These are phyloP conservation scores for Trametopsis cervina DNA, from an alignment of 768 basidiomycete species.

Conservation along the genomic window DNA sequence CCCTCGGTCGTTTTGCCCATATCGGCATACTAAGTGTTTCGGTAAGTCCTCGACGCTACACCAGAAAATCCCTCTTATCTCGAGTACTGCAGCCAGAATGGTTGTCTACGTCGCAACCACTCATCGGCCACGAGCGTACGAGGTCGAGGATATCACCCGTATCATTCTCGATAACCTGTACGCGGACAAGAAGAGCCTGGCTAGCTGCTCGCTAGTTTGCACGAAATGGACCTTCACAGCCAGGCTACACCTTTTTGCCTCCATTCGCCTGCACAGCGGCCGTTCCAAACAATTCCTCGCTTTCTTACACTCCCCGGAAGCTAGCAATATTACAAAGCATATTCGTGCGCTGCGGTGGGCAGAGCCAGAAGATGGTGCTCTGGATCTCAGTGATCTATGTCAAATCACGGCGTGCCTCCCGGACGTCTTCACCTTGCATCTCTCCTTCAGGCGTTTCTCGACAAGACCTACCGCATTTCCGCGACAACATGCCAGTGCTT, in stretches of 20 bases:
- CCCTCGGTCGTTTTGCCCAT: no score
- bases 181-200: conserved; percentile 3
- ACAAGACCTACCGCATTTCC: not conserved
- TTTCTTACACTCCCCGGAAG: not conserved
- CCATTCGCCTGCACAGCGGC: not conserved
- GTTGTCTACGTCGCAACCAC: no score
- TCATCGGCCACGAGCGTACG: not conserved
- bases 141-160: not conserved
- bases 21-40: no score
- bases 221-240: conserved; percentile 1
- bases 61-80: no score
- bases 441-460: not conserved
- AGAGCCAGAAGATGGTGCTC: not conserved
- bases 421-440: not conserved
- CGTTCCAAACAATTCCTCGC: not conserved
- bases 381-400: not conserved
- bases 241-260: not conserved
- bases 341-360: not conserved
- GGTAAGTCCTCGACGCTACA: no score
- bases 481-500: not conserved
- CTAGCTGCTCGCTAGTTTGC: conserved; percentile 7
- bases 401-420: not conserved
- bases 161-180: conserved; percentile 8
- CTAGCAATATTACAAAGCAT: not conserved
- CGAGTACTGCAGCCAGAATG: no score